Base-by-base conservation (phyloP, 495 filamentous ascomycete species). In the Pseudoneurospora amorphoporcata region DNA sequence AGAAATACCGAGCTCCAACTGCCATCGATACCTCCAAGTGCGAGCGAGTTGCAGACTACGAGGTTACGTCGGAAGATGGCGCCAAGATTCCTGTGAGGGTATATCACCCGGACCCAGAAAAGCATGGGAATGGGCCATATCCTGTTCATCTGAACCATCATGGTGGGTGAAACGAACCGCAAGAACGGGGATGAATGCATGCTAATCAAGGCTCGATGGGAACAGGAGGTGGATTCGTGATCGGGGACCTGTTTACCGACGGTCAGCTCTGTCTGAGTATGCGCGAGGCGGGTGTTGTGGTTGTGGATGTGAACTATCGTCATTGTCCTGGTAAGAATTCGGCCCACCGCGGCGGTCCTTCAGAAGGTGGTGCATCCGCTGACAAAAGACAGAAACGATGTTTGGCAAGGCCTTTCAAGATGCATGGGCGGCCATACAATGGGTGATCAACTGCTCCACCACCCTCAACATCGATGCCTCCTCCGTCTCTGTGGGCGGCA, bases 251-350 rank as follows among this genome's bases (percentile, higher is more conserved):
- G 42, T 76, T 76, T 17, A 81, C 81, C 0, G 86, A 86, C 40
- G 81, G 81, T 0, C 73, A 80, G 29, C 75, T 86, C 1, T 86
- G 84, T 70, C 77, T 85, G 19, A 84, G 76, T 68, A 83, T 86
- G 78, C 81, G 83, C 17, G 80, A 82, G 29, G 82, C 82, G 4
- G 80, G 83, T 5, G 77, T 79, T 4, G 81, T 79, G 9, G 81
- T 86, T 9, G 80, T 87, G 35, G 86, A 87, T 69, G 82, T 87
- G n/a, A 81, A 82, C 40, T 87, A 87, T 73, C 83, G 85, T n/a
- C 82, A 83, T 5, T 84, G 83, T 6, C 84, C 86, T 29, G 81
- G 82, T 82, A 73, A 71, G 77, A 19, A 39, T 12, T 39, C 42
- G 38, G 41, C 38, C 23, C 8, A 23, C 23, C 23, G 0, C 23